A percentile compares a stretch with the other conserved stretches of the same genome.
phyloP scores from a whole-genome alignment of 2,329 filamentous ascomycete genomes.

The Clonostachys rosea region DNA sequence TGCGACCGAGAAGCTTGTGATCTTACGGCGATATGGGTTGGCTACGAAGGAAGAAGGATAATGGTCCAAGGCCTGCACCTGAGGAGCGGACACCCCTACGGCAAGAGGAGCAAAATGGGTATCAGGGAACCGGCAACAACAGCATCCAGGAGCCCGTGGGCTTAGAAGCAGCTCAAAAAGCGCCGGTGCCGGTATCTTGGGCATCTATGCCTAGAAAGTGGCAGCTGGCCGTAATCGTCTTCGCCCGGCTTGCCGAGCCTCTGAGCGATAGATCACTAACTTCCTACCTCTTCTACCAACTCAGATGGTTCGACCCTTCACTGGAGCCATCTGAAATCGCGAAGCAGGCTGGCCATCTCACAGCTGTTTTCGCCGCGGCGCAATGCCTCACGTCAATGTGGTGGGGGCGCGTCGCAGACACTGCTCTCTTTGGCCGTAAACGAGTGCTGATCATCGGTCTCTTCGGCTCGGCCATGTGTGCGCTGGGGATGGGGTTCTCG shows the following conservation, averaged over 20 bases:
- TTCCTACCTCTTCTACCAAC: constrained; percentile 72
- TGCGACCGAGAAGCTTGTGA: too few relatives aligned
- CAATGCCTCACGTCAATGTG: constrained; percentile 71
- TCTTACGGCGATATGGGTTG: too few relatives aligned
- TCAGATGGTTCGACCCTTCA: constrained; percentile 58
- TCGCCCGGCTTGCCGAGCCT: constrained; percentile 74
- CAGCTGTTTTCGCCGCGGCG: constrained; percentile 67
- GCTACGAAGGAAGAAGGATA: too few relatives aligned
- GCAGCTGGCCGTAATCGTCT: constrained; percentile 72
- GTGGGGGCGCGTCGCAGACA: constrained; percentile 65
- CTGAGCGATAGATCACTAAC: constrained; percentile 65
- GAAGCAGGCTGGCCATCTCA: constrained; percentile 63
- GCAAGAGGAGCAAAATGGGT: too few relatives aligned
- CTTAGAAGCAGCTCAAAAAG: too few relatives aligned
- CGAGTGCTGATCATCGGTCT: constrained; percentile 64
- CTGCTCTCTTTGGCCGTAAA: constrained; percentile 59
- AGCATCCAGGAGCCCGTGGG: too few relatives aligned
- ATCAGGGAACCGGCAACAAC: too few relatives aligned
- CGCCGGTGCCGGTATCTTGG: constrained; percentile 40
- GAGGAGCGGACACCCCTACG: too few relatives aligned
- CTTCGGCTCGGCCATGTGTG: constrained; percentile 61
- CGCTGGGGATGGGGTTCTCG: constrained; percentile 69
- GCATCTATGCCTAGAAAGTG: constrained; percentile 68
- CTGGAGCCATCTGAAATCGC: constrained; percentile 52
- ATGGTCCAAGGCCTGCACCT: too few relatives aligned